A percentile compares a stretch with the other conserved stretches of the same genome.
Evolutionary conservation across 1,139 yeast species (phyloP).

Genomic region (Yamadazyma jaroonii): DNA sequence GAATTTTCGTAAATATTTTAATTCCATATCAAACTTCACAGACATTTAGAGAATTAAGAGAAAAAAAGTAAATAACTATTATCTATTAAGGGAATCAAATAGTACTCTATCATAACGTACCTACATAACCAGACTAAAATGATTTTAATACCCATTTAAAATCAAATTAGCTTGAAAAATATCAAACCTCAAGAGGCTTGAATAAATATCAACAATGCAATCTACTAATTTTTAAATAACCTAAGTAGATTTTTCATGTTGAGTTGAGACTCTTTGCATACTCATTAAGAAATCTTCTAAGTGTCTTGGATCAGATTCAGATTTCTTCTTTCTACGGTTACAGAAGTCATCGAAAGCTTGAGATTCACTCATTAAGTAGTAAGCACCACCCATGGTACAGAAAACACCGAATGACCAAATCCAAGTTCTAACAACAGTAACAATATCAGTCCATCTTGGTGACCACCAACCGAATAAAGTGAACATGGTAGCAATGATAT

Average conservation of each 20-base stretch:
- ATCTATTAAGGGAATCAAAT: conserved; percentile 8
- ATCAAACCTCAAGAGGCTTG: conserved; percentile 4
- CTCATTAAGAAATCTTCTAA: conserved; percentile 94
- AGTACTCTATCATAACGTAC: conserved; percentile 7
- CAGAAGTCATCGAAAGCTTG: conserved; percentile 87
- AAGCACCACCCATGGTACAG: conserved; percentile 96
- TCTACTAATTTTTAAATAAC: conserved; percentile 3
- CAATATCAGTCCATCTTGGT: conserved; percentile 96
- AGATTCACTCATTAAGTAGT: conserved; percentile 88
- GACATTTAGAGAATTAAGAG: neutral
- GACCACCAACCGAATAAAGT: conserved; percentile 97
- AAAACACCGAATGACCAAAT: conserved; percentile 94
- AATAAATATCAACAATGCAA: conserved; percentile 7
- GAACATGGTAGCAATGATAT: conserved; percentile 87
- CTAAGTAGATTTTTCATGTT: conserved; percentile 74
- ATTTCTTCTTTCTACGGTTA: conserved; percentile 83
- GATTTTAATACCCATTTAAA: conserved; percentile 3
- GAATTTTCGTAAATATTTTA: too few relatives aligned
- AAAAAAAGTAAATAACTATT: conserved; percentile 4
- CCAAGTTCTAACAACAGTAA: conserved; percentile 91
- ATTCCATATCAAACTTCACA: too few relatives aligned
- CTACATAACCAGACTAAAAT: conserved; percentile 2
- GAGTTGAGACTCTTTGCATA: conserved; percentile 98
- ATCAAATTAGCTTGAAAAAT: conserved; percentile 3
- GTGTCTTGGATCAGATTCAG: conserved; percentile 68